Percentiles rank a stretch among this genome's conserved stretches.
phyloP scores from a whole-genome alignment of 2,329 filamentous ascomycete species.

The Phyllachora maydis region DNA sequence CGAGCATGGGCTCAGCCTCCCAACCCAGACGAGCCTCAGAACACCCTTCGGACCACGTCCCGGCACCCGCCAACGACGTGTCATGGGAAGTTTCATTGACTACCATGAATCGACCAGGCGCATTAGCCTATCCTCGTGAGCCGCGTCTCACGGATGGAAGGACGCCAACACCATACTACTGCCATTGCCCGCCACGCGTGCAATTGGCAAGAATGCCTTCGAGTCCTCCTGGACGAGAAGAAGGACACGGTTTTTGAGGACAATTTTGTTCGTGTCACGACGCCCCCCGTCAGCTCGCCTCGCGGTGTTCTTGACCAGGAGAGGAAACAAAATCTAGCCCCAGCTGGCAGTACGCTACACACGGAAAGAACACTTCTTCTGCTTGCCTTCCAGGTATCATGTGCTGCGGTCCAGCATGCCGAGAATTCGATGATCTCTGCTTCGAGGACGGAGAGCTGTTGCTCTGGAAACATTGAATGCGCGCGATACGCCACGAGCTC shows the following conservation, averaged over 20 bases:
- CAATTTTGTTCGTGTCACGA: constrained; percentile 72
- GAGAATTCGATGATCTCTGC: constrained; percentile 7
- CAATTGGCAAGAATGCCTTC: constrained; percentile 11
- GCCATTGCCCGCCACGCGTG: constrained; percentile 10
- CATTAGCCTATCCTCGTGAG: constrained; percentile 30
- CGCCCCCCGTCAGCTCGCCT: constrained; percentile 36
- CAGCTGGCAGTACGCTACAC: constrained; percentile 63
- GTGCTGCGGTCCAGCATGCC: constrained; percentile 5
- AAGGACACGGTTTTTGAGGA: constrained; percentile 68
- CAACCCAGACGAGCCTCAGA: constrained; percentile 5
- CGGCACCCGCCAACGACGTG: constrained; percentile 20
- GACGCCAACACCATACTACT: constrained; percentile 32
- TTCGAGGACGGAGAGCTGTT: constrained; percentile 7
- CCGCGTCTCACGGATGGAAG: constrained; percentile 16
- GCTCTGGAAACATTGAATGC: too few species aligned
- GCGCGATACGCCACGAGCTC: too few species aligned
- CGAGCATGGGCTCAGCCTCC: too few species aligned
- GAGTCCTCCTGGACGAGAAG: constrained; percentile 26
- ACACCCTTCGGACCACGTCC: constrained; percentile 18
- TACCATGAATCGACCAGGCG: constrained; percentile 34
- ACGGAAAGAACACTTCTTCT: constrained; percentile 42
- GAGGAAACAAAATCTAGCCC: constrained; percentile 94
- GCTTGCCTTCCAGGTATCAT: constrained; percentile 3
- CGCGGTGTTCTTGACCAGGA: constrained; percentile 20
- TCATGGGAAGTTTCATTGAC: constrained; percentile 22